phyloP scores from a whole-genome alignment of 441 rosid species.

The Erodium texanum region DNA sequence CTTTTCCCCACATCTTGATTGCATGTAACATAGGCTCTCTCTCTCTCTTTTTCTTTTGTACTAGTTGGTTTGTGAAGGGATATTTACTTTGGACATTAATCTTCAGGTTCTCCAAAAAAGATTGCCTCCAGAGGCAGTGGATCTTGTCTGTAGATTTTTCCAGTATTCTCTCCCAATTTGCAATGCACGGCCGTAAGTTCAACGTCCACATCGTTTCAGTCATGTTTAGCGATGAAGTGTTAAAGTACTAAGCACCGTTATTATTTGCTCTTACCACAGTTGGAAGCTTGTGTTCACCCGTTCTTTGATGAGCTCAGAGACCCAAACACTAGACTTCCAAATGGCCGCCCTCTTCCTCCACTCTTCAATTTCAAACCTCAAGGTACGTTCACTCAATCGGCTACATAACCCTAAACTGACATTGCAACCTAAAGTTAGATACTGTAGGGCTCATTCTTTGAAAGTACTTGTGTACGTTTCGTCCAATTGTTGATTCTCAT shows the following conservation, averaged over 20 bases:
- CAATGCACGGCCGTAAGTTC: conserved; percentile 94
- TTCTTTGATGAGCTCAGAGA: conserved; percentile 92
- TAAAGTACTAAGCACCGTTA: no score
- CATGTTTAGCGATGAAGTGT: not conserved
- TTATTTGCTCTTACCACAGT: conserved; percentile 31
- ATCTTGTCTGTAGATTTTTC: conserved; percentile 89
- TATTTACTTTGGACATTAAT: conserved; percentile 10
- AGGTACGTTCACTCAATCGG: not conserved
- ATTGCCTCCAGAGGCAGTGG: conserved; percentile 94
- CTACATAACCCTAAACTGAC: no score
- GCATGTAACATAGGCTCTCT: no score
- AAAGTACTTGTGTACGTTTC: no score
- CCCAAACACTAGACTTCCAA: conserved; percentile 81
- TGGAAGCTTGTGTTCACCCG: conserved; percentile 91
- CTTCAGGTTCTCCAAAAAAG: conserved; percentile 89
- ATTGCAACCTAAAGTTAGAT: no score
- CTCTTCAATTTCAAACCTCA: not conserved
- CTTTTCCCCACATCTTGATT: no score
- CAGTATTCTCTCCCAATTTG: conserved; percentile 97
- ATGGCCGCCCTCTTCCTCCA: conserved; percentile 74
- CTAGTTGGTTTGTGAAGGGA: no score
- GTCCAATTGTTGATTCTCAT: no score
- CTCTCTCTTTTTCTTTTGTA: no score
- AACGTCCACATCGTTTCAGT: not conserved
- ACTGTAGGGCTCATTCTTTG: no score